A percentile compares a stretch with the other conserved stretches of the same genome.
These are phyloP conservation scores for Chalaropsis ovoidea DNA, from an alignment of 2,329 filamentous ascomycete genomes.

Conservation along the genomic window DNA sequence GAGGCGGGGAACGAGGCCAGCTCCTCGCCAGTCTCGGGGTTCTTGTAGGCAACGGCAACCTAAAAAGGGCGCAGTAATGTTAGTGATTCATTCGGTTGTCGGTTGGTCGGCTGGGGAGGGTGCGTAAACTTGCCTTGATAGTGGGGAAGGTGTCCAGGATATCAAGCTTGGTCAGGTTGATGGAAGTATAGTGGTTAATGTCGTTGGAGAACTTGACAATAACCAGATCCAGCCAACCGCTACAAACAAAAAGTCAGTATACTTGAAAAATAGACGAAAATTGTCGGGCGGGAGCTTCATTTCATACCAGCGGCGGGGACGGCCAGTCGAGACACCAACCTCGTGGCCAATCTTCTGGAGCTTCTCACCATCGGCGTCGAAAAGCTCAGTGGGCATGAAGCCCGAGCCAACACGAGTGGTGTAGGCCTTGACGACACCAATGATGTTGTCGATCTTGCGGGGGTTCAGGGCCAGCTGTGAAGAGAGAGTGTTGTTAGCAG, in stretches of 20 bases:
- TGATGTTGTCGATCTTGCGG: slow-evolving; percentile 46
- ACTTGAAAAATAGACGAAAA: not conserved
- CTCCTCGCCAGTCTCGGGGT: slow-evolving; percentile 36
- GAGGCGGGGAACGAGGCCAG: slow-evolving; percentile 57
- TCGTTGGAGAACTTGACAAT: slow-evolving; percentile 53
- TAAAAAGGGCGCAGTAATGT: slow-evolving; percentile 30
- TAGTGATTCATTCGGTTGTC: not conserved
- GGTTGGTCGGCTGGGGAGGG: not conserved
- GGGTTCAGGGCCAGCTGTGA: slow-evolving; percentile 35
- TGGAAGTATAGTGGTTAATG: slow-evolving; percentile 41
- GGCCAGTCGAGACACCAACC: slow-evolving; percentile 26
- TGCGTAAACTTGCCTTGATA: slow-evolving; percentile 43
- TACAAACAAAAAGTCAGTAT: slow-evolving; percentile 28
- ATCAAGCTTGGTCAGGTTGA: slow-evolving; percentile 49
- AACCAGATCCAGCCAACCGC: slow-evolving; percentile 52
- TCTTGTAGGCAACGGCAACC: slow-evolving; percentile 55
- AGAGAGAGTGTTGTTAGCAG: slow-evolving; percentile 15
- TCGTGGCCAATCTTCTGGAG: slow-evolving; percentile 40
- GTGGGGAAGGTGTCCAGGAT: slow-evolving; percentile 63
- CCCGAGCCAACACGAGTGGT: slow-evolving; percentile 53
- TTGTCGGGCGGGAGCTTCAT: not conserved
- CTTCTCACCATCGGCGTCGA: slow-evolving; percentile 33
- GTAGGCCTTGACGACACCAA: slow-evolving; percentile 54
- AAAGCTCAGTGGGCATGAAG: slow-evolving; percentile 52
- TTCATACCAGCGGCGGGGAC: slow-evolving; percentile 23